These are phyloP conservation scores for Candida morakotiae DNA, from an alignment of 805 yeast genomes.

Conservation along the genomic window DNA sequence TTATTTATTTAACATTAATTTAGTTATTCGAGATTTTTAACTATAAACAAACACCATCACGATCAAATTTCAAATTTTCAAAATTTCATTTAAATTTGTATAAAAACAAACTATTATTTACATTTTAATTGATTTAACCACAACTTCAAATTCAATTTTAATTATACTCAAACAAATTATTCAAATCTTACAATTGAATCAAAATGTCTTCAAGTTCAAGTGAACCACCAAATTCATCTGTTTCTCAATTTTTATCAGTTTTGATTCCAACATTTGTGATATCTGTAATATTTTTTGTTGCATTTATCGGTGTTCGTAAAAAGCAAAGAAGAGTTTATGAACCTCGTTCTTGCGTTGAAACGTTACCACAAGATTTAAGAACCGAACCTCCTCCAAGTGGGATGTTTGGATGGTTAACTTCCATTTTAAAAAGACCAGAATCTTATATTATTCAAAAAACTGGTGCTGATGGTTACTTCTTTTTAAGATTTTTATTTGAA, in stretches of 20 bases:
- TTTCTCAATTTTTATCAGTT: conserved; percentile 48
- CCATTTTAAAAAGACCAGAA: conserved; percentile 51
- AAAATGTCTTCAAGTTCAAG: conserved; percentile 4
- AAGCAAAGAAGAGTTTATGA: conserved; percentile 47
- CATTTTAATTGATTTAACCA: no score
- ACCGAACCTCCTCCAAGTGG: conserved; percentile 45
- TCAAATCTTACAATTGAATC: no score
- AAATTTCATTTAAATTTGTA: no score
- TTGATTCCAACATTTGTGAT: conserved; percentile 42
- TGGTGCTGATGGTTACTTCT: conserved; percentile 76
- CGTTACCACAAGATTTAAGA: conserved; percentile 42
- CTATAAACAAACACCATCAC: no score
- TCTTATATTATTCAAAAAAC: conserved; percentile 62
- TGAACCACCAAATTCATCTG: conserved; percentile 25
- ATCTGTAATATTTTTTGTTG: conserved; percentile 34
- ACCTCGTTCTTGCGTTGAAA: conserved; percentile 44
- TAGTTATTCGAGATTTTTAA: no score
- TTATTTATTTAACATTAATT: no score
- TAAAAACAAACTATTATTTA: no score
- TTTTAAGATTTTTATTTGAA: conserved; percentile 58
- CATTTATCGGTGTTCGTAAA: conserved; percentile 41
- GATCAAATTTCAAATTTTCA: no score
- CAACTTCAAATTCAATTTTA: no score
- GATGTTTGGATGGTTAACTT: conserved; percentile 51
- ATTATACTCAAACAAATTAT: no score